Base-by-base conservation (phyloP, 2,329 filamentous ascomycete species). In the Ceratocystis papillata region DNA sequence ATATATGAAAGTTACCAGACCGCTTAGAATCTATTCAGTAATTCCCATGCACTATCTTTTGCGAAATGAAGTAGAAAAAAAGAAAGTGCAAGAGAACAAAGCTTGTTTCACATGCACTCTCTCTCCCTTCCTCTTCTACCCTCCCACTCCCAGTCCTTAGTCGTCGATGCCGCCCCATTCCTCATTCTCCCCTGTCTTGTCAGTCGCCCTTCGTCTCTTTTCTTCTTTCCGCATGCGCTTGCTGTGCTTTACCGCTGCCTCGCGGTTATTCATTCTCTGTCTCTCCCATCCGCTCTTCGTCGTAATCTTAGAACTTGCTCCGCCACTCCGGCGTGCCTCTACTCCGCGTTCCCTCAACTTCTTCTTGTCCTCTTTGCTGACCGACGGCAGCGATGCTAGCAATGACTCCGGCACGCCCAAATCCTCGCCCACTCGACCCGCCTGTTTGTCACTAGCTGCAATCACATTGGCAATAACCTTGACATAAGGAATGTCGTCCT, bases 401-500 rank as follows among this genome's bases (percentile, higher is more conserved):
- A 99, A 79, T 92, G 93, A 97, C 74, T 88, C 86, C 72, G 90
- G 86, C 33, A 95, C 81, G 1, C 82, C 83, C 0, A 82, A 81
- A 28, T 81, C 79, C 0, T 77, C 80, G 1, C 79, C 79, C 20
- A 73, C 75, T 71, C 77, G 80, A 33, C 81, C 81, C 1, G 81
- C 81, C 71, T 91, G 82, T 75, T 85, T 88, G 76, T 96, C 89
- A 70, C 88, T 91, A 25, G 85, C 83, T 0, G 88, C 84, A 69
- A 99, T 96, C 44, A 97, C 89, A 72, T 96, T 96, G 44, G 92
- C 94, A 33, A 99, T 89, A 69, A 86, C 89, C 78, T 93, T 96
- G 67, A 99, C 84, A 67, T 82, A 90, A 0, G 89, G 88, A 3
- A 97, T 87, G 72, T 99, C 94, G 68, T 96, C 94, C 74, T 94